Evolutionary conservation across 495 filamentous ascomycete genomes (phyloP).

Genomic region (Aspergillus bertholletiae): DNA sequence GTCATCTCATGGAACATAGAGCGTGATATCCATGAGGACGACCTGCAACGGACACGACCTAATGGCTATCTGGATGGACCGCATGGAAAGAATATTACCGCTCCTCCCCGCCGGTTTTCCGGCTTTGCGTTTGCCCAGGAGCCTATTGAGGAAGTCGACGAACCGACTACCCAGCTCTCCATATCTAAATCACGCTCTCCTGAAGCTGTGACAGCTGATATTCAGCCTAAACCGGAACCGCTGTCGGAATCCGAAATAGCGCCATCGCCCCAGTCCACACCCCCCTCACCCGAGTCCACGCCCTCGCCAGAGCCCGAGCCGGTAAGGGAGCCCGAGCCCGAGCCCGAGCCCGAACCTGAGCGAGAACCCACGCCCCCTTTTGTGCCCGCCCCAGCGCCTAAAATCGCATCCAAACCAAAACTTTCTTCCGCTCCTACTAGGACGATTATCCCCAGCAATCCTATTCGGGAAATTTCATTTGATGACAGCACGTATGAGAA

Average conservation of each 20-base stretch:
- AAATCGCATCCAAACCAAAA: neutral
- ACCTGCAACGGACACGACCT: constrained; percentile 34
- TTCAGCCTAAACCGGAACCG: neutral
- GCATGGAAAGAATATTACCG: constrained; percentile 35
- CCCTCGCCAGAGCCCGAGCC: constrained; percentile 5
- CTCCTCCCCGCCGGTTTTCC: constrained; percentile 40
- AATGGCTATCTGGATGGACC: constrained; percentile 19
- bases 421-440: constrained; percentile 20
- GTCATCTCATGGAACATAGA: constrained; percentile 38
- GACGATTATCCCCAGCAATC: constrained; percentile 23
- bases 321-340: neutral
- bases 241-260: neutral
- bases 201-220: neutral
- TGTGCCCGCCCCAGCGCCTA: neutral
- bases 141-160: constrained; percentile 32
- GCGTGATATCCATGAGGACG: constrained; percentile 40
- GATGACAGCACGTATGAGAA: neutral
- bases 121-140: constrained; percentile 30
- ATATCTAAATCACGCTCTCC: neutral
- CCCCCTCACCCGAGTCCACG: too few relatives aligned
- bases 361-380: neutral
- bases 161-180: constrained; percentile 7
- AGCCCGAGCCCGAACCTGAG: constrained; percentile 3
- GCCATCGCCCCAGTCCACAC: constrained; percentile 3
- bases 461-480: neutral